Evolutionary conservation across 805 yeast genomes (phyloP).

Genomic region (Tetrapisispora namnaoensis): DNA sequence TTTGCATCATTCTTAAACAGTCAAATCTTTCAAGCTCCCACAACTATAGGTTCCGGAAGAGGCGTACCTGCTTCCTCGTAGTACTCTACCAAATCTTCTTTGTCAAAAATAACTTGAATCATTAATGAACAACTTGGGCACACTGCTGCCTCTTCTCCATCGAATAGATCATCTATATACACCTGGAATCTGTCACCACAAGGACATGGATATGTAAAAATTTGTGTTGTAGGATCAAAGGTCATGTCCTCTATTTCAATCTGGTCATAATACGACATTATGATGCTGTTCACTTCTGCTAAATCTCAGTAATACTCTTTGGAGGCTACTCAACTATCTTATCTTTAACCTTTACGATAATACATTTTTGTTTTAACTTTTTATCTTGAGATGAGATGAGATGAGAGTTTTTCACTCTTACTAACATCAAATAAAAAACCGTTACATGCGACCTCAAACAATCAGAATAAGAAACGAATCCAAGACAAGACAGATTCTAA

Average conservation of each 20-base stretch:
- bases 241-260: constrained; percentile 96
- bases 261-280: constrained; percentile 57
- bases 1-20: not conserved
- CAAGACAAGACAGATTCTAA: not conserved
- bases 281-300: not conserved
- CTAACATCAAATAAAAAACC: not conserved
- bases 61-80: constrained; percentile 30
- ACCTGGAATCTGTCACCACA: constrained; percentile 95
- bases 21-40: not conserved
- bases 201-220: constrained; percentile 93
- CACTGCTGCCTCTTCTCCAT: constrained; percentile 90
- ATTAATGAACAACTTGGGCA: constrained; percentile 94
- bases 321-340: too few species aligned
- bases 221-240: constrained; percentile 70
- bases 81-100: constrained; percentile 37
- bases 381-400: constrained; percentile 2
- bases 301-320: not conserved
- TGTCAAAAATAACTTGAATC: constrained; percentile 85
- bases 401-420: not conserved
- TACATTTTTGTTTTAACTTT: too few species aligned
- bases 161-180: constrained; percentile 69
- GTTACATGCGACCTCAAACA: not conserved
- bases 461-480: not conserved
- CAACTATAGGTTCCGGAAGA: constrained; percentile 19
- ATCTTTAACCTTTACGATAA: too few species aligned